A percentile compares a stretch with the other conserved stretches of the same genome.
Conservation (phyloP, 1,284 basidiomycete species). For the Acaromyces ingoldii region DNA sequence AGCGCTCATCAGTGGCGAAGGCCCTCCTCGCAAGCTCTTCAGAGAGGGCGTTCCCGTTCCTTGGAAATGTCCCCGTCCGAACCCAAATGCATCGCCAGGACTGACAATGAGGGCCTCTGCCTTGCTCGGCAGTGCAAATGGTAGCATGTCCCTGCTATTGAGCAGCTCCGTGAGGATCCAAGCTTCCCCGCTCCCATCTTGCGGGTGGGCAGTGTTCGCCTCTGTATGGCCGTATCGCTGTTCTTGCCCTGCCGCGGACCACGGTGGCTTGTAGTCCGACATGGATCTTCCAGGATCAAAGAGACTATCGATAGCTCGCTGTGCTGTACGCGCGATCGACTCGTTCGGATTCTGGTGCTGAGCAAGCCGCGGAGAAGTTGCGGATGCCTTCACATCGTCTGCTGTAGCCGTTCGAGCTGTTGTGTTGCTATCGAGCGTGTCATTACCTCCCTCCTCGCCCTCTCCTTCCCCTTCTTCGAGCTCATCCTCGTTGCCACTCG, state of each 20-base stretch:
- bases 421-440: slow-evolving; percentile 15
- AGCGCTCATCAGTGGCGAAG: neutral
- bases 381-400: slow-evolving; percentile 18
- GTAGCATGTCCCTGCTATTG: slow-evolving; percentile 87
- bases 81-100: slow-evolving; percentile 54
- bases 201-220: neutral
- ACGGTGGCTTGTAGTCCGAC: slow-evolving; percentile 34
- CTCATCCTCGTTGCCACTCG: slow-evolving; percentile 3
- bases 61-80: slow-evolving; percentile 40
- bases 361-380: too few species aligned
- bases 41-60: slow-evolving; percentile 36
- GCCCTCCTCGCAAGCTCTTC: slow-evolving; percentile 19
- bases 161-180: slow-evolving; percentile 51
- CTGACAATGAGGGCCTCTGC: slow-evolving; percentile 68
- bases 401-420: slow-evolving; percentile 13
- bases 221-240: neutral
- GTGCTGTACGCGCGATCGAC: slow-evolving; percentile 17
- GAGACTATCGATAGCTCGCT: slow-evolving; percentile 31
- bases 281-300: slow-evolving; percentile 35
- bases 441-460: slow-evolving; percentile 7
- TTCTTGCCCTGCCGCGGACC: slow-evolving; percentile 13
- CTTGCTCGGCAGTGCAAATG: slow-evolving; percentile 73
- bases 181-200: neutral
- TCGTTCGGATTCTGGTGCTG: too few species aligned
- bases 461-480: neutral